Base-by-base conservation (phyloP, 140 eudicot species). In the Ambrosia hybrid region DNA sequence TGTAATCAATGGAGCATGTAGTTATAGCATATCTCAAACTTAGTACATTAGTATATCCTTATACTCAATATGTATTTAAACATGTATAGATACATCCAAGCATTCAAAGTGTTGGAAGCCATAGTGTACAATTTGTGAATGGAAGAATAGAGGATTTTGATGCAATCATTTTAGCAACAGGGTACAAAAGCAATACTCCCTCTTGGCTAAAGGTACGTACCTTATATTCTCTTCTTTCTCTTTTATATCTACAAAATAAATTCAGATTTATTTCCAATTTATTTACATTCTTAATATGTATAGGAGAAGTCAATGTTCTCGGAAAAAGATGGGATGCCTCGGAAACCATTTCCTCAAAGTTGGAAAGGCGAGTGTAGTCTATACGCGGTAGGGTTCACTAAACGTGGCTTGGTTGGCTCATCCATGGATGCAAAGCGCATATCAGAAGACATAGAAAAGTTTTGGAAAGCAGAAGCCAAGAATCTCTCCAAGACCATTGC, bases 131-230 rank as follows among this genome's bases (percentile, higher is more conserved):
- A 64, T 83, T 83, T 83, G 76, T 80, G 57, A 37, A 81, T 79
- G 96, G 91, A 65, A 75, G 68, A 73, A 26, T 38, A 67, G 96
- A 83, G 76, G 71, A 78, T n/a, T 85, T 83, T 69, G 96, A 88
- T 81, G 91, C 91, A 56, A 85, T 88, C 70, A 79, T 88, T 57
- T 76, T 88, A 55, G 96, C 96, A 74, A 88, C 96, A 57, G 96
- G 96, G 30, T 88, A 88, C 79, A 88, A 80, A 79, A 88, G 96
- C 87, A 88, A 88, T 77, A 89, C 88, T 17, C 96, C 96, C 45
- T 74, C 84, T 77, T 88, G 96, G 96, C 76, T 88, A 83, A 83
- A 88, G 96, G n/a, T n/a, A n/a, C n/a, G 96, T 88, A 81, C 56
- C 17, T 55, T 12, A 57, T 52, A 55, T 37, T 6, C 14, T 3